A percentile compares a stretch with the other conserved stretches of the same genome.
phyloP scores from a whole-genome alignment of 2,329 filamentous ascomycete species.

The Gliomastix tumulicola region DNA sequence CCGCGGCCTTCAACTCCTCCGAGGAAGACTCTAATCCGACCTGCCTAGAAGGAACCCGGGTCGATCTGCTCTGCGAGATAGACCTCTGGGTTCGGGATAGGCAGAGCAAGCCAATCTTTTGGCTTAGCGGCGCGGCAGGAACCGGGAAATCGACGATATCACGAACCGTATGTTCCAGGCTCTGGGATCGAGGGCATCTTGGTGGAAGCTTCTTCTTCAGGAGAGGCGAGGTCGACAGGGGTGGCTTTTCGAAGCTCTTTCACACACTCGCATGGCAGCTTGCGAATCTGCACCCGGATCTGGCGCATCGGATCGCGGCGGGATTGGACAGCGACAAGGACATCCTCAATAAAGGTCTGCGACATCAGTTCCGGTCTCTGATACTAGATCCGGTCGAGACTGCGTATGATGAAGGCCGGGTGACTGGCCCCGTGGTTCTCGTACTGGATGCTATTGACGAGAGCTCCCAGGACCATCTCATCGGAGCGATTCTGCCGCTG shows the following conservation, averaged over 20 bases:
- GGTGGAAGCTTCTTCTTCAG: neutral
- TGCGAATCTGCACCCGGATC: neutral
- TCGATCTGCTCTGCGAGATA: neutral
- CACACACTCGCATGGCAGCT: neutral
- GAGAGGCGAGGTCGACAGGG: neutral
- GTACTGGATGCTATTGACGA: neutral
- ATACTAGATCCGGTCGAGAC: neutral
- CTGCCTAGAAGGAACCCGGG: neutral
- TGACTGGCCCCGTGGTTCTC: neutral
- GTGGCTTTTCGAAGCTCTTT: neutral
- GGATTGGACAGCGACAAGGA: neutral
- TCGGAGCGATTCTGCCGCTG: neutral
- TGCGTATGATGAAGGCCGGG: neutral
- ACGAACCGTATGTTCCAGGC: neutral
- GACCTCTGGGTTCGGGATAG: neutral
- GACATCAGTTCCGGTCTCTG: neutral
- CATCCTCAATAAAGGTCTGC: neutral
- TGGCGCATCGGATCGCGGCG: neutral
- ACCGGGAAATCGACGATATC: conserved; percentile 1
- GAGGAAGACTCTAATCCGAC: too few species aligned
- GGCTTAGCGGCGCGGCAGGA: neutral
- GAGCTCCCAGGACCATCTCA: neutral
- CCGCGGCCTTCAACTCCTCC: too few species aligned
- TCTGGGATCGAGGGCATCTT: neutral
- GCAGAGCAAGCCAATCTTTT: neutral